Evolutionary conservation across 2,329 filamentous ascomycete species (phyloP).

Genomic region (Reticulascus tulasneorum): DNA sequence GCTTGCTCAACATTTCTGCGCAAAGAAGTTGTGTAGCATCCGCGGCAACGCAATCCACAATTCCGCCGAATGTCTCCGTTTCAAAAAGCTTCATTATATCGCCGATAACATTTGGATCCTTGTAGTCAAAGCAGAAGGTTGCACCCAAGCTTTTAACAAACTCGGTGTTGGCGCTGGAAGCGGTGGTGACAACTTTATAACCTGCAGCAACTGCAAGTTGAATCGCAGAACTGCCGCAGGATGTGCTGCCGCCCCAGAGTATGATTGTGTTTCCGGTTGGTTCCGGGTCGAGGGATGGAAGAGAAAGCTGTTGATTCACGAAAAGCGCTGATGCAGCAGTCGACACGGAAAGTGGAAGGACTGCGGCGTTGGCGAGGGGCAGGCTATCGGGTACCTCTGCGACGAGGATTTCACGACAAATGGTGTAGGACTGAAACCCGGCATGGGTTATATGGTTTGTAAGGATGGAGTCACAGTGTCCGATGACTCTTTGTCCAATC

Average conservation of each 20-base stretch:
- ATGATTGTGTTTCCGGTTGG: constrained; percentile 15
- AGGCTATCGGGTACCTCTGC: constrained; percentile 9
- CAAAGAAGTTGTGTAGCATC: no score
- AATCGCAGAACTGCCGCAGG: constrained; percentile 39
- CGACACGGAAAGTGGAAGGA: constrained; percentile 8
- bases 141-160: constrained; percentile 39
- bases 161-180: constrained; percentile 36
- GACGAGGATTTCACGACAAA: constrained; percentile 2
- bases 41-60: no score
- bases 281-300: constrained; percentile 5
- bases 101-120: constrained; percentile 20
- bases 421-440: no score
- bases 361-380: constrained; percentile 10
- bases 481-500: no score
- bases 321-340: constrained; percentile 19
- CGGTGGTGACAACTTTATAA: constrained; percentile 39
- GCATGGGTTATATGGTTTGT: no score
- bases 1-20: no score
- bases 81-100: constrained; percentile 8
- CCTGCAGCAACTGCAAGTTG: constrained; percentile 40
- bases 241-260: constrained; percentile 46
- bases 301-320: constrained; percentile 14
- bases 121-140: constrained; percentile 39
- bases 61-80: no score
- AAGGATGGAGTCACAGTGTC: no score